These are phyloP conservation scores for Phytophthora sansomeana DNA, from an alignment of 352 stramenopile species.

Conservation along the genomic window DNA sequence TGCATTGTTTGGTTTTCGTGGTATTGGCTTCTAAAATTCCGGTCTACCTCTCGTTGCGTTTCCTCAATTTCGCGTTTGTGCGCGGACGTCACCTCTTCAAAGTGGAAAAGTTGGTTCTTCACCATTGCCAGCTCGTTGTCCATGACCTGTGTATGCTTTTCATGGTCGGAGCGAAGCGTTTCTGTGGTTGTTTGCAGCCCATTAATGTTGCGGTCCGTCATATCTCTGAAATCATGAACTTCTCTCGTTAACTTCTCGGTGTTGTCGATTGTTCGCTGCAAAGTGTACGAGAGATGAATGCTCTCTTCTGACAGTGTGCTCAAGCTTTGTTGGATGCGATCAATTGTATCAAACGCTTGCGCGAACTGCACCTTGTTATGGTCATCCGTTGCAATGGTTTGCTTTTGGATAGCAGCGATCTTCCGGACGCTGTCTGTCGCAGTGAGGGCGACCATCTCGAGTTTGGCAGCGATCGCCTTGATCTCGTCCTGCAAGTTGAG, in stretches of 20 bases:
- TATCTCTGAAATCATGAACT: slow-evolving; percentile 54
- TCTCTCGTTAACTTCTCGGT: slow-evolving; percentile 56
- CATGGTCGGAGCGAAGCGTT: slow-evolving; percentile 52
- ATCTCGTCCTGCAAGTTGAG: slow-evolving; percentile 70
- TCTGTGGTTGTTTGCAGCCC: slow-evolving; percentile 51
- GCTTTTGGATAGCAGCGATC: slow-evolving; percentile 65
- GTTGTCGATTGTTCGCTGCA: slow-evolving; percentile 64
- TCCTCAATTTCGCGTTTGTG: slow-evolving; percentile 68
- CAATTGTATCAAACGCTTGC: slow-evolving; percentile 73
- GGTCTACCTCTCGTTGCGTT: slow-evolving; percentile 63
- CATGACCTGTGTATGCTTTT: slow-evolving; percentile 56
- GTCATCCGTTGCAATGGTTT: slow-evolving; percentile 56
- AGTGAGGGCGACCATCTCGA: slow-evolving; percentile 67
- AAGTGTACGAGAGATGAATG: slow-evolving; percentile 71
- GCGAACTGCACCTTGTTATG: slow-evolving; percentile 68
- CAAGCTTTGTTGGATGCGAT: slow-evolving; percentile 68
- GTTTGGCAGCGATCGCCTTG: slow-evolving; percentile 52
- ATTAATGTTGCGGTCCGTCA: slow-evolving; percentile 46
- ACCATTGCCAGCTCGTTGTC: slow-evolving; percentile 71
- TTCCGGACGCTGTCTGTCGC: slow-evolving; percentile 66
- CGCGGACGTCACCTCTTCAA: slow-evolving; percentile 70
- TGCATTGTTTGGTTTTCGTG: slow-evolving; percentile 64
- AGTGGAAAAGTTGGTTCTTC: slow-evolving; percentile 83
- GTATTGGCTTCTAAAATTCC: slow-evolving; percentile 61
- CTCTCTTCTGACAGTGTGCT: slow-evolving; percentile 79